These are phyloP conservation scores for Fusarium phyllophilum DNA, from an alignment of 2,329 filamentous ascomycete genomes.

Conservation along the genomic window DNA sequence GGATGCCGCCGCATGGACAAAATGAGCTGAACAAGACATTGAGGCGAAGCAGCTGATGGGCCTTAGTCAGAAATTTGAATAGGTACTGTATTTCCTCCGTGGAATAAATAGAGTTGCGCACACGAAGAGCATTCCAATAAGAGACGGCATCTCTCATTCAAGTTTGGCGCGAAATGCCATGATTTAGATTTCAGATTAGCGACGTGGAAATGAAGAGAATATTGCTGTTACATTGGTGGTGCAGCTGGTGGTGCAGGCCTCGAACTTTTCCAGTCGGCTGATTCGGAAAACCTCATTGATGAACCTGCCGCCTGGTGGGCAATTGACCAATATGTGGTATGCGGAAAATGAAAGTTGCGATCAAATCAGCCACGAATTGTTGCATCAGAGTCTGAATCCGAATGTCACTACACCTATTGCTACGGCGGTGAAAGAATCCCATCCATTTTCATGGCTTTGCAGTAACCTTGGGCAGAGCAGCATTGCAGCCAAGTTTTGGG, in stretches of 20 bases:
- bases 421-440: constrained; percentile 31
- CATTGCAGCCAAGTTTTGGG: constrained; percentile 36
- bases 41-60: constrained; percentile 27
- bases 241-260: not conserved
- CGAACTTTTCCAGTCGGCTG: not conserved
- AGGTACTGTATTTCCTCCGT: not conserved
- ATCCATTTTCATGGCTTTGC: constrained; percentile 34
- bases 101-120: constrained; percentile 21
- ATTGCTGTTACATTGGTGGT: not conserved
- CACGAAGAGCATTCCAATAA: constrained; percentile 28
- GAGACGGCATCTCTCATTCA: constrained; percentile 30
- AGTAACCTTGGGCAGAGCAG: constrained; percentile 32
- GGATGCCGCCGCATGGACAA: constrained; percentile 19
- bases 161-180: constrained; percentile 25
- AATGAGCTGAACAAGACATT: constrained; percentile 29
- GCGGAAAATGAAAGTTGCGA: not conserved
- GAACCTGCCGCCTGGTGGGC: not conserved
- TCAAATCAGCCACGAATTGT: constrained; percentile 24
- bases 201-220: constrained; percentile 24
- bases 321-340: not conserved
- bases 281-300: constrained; percentile 2
- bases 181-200: constrained; percentile 19
- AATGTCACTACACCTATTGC: constrained; percentile 18
- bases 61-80: constrained; percentile 9
- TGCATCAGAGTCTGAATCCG: constrained; percentile 10